Evolutionary conservation across 805 yeast genomes (phyloP).

Genomic region (Babjeviella inositovora): DNA sequence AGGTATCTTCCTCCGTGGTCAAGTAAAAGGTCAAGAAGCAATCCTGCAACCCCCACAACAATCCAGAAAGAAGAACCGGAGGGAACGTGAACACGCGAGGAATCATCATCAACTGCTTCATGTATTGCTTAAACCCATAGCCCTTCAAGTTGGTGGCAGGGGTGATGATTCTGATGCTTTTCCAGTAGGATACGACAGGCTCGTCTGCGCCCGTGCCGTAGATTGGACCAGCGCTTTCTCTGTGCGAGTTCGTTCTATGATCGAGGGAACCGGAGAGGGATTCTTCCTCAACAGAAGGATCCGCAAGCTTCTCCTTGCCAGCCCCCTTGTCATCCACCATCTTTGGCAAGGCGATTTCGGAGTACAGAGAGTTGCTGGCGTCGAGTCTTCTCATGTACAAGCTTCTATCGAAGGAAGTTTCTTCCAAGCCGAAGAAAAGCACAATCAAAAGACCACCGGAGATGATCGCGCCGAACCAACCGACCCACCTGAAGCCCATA

Average conservation of each 20-base stretch:
- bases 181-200: conserved; percentile 10
- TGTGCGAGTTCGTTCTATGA: neutral
- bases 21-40: conserved; percentile 62
- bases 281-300: neutral
- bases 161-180: conserved; percentile 14
- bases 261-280: neutral
- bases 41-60: conserved; percentile 75
- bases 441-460: conserved; percentile 41
- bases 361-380: conserved; percentile 1
- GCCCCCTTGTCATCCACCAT: no score
- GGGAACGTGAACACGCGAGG: conserved; percentile 35
- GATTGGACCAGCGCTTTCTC: conserved; percentile 1
- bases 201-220: conserved; percentile 12
- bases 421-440: conserved; percentile 48
- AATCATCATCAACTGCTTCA: conserved; percentile 12
- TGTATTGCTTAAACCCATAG: conserved; percentile 21
- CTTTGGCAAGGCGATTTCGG: neutral
- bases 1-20: conserved; percentile 56
- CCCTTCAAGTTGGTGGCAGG: conserved; percentile 17
- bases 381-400: conserved; percentile 10
- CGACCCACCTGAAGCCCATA: conserved; percentile 1
- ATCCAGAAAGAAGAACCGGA: conserved; percentile 46
- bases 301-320: no score
- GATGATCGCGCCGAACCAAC: conserved; percentile 1
- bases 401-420: conserved; percentile 50